Evolutionary conservation across 2,329 filamentous ascomycete genomes (phyloP).

Genomic region (Ascochyta pisi): DNA sequence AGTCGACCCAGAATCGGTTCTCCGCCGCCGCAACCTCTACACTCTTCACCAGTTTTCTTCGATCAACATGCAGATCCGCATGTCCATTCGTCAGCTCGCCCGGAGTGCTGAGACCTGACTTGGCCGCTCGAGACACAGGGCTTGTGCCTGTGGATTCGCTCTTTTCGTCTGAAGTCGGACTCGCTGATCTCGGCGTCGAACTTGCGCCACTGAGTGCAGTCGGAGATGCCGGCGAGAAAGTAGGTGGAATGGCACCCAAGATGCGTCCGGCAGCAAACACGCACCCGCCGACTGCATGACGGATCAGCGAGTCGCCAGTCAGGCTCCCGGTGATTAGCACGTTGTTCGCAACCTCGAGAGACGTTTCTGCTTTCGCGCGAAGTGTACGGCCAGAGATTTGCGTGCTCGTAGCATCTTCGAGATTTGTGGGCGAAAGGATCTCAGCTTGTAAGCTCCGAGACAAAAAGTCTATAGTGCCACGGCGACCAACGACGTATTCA

Average conservation of each 20-base stretch:
- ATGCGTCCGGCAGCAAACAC: conserved; percentile 63
- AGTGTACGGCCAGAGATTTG: conserved; percentile 62
- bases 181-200: conserved; percentile 33
- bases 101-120: conserved; percentile 24
- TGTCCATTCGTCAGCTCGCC: conserved; percentile 45
- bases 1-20: conserved; percentile 42
- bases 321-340: conserved; percentile 66
- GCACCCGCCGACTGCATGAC: conserved; percentile 66
- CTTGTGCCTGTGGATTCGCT: conserved; percentile 18
- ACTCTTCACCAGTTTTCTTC: conserved; percentile 37
- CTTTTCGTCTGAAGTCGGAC: conserved; percentile 28
- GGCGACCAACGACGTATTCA: conserved; percentile 63
- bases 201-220: conserved; percentile 6
- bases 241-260: conserved; percentile 32
- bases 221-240: conserved; percentile 22
- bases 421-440: conserved; percentile 47
- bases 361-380: conserved; percentile 58
- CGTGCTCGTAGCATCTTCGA: neutral
- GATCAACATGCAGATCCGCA: conserved; percentile 49
- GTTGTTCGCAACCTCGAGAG: conserved; percentile 60
- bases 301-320: conserved; percentile 66
- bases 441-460: conserved; percentile 55
- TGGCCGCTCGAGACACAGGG: conserved; percentile 10
- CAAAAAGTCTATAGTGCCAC: conserved; percentile 62
- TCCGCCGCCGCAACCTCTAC: conserved; percentile 40